A percentile compares a stretch with the other conserved stretches of the same genome.
These are phyloP conservation scores for Stephania japonica DNA, from an alignment of 164 flowering plant genomes.

Conservation along the genomic window DNA sequence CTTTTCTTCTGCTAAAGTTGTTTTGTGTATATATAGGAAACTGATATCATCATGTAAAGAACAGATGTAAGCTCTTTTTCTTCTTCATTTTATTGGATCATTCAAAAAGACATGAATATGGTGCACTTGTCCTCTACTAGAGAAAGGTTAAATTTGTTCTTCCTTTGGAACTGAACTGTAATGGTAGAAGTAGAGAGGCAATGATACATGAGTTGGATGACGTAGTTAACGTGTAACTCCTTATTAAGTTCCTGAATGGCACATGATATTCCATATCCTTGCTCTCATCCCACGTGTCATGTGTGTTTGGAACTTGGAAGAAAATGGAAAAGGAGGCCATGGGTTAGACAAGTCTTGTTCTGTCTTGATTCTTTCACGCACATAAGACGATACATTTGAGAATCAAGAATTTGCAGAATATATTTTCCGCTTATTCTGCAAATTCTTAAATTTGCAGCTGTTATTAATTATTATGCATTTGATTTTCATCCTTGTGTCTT, in stretches of 20 bases:
- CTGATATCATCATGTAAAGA: conserved; percentile 68
- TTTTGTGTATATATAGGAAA: conserved; percentile 61
- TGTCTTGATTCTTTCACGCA: not conserved
- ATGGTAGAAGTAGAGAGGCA: not conserved
- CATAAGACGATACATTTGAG: not conserved
- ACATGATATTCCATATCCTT: not conserved
- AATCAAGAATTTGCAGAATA: too few species aligned
- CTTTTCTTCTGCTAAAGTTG: conserved; percentile 66
- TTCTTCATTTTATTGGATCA: not conserved
- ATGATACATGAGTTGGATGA: not conserved
- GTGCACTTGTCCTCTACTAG: not conserved
- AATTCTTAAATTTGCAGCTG: not conserved
- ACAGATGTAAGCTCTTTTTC: conserved; percentile 66
- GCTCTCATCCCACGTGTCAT: not conserved
- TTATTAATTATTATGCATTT: not conserved
- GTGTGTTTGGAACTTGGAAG: not conserved
- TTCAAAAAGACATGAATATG: not conserved
- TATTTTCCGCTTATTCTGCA: not conserved
- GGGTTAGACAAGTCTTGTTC: not conserved
- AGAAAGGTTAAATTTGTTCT: not conserved
- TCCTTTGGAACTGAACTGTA: not conserved
- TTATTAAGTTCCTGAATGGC: not conserved
- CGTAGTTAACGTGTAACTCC: not conserved
- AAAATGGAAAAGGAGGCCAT: not conserved
- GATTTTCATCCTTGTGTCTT: not conserved